Evolutionary conservation across 108 stramenopile genomes (phyloP).

Genomic region (Parietichytrium sp.): DNA sequence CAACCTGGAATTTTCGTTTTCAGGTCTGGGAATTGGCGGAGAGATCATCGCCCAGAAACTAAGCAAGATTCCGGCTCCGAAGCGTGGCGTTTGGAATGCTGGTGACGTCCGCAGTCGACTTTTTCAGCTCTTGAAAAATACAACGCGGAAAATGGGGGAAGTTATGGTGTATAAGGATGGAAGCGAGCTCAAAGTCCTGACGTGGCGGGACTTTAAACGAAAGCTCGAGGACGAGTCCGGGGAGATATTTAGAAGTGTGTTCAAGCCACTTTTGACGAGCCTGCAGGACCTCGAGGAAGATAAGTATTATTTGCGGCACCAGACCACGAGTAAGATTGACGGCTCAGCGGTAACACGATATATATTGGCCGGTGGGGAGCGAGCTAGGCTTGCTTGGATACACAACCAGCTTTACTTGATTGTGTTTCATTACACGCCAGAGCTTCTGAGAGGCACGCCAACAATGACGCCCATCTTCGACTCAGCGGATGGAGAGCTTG

Average conservation of each 20-base stretch:
- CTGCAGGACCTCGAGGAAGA: not conserved
- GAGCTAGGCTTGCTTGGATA: not conserved
- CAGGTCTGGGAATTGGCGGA: not conserved
- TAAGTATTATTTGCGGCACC: no score
- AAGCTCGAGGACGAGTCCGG: not conserved
- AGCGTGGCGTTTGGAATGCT: no score
- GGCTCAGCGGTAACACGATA: no score
- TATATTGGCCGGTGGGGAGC: not conserved
- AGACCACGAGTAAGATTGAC: not conserved
- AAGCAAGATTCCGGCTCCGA: no score
- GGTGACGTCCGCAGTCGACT: not conserved
- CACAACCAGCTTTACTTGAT: not conserved
- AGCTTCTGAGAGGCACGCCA: no score
- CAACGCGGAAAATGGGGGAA: not conserved
- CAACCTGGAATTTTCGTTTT: not conserved
- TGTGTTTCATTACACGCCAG: not conserved
- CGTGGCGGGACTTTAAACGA: not conserved
- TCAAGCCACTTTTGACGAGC: not conserved
- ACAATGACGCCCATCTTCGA: no score
- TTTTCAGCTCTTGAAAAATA: not conserved
- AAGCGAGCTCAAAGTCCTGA: not conserved
- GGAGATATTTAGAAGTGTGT: not conserved
- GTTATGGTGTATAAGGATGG: constrained; percentile 6
- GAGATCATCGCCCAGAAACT: not conserved
- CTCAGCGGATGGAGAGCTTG: no score